Base-by-base conservation (phyloP, 441 rosid genomes). In the Syzygium malaccense region DNA sequence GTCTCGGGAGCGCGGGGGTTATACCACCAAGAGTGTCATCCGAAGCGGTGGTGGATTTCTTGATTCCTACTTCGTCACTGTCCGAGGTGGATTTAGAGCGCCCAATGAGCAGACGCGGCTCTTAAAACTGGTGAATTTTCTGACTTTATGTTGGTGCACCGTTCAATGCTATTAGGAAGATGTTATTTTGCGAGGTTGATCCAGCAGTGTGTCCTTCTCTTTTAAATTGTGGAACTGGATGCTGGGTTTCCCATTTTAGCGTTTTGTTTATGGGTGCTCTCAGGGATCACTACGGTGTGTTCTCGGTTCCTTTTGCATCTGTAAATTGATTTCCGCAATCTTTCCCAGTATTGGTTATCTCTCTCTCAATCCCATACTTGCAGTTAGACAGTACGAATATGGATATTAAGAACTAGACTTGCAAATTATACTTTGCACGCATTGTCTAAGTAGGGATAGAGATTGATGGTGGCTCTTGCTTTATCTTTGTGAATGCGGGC, bases 11-110 rank as follows among this genome's bases (percentile, higher is more conserved):
- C 92, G 86, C 83, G 79, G 89, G 86, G 87, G 68, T 86, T 91
- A 55, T 33, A 75, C 85, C 78, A 86, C 85, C 68, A 86, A 75
- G 49, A 88, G 68, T 79, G 91, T 41, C 11, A 41, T 41, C 83
- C 23, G 83, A 75, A 75, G 90, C 87, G 88, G 84, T 33, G 55
- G 90, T 86, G 86, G 90, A 86, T 90, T 79, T 89, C 86, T 87
- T 87, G 93, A 94, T 75, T 90, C 94, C 88, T 92, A 92, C 90
- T 96, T 97, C 86, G 90, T 97, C 71, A 95, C 94, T 71, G 98
- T 96, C 62, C 56, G 94, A 53, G 95, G 98, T 32, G 96, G 97
- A 84, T 92, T 87, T 88, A 92, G 97, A 86, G 84, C 93, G 54
- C 86, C 89, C 84, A 80, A 89, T 56, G 90, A 86, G 2, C 98